phyloP scores from a whole-genome alignment of 768 basidiomycete genomes.

The Pisolithus microcarpus region DNA sequence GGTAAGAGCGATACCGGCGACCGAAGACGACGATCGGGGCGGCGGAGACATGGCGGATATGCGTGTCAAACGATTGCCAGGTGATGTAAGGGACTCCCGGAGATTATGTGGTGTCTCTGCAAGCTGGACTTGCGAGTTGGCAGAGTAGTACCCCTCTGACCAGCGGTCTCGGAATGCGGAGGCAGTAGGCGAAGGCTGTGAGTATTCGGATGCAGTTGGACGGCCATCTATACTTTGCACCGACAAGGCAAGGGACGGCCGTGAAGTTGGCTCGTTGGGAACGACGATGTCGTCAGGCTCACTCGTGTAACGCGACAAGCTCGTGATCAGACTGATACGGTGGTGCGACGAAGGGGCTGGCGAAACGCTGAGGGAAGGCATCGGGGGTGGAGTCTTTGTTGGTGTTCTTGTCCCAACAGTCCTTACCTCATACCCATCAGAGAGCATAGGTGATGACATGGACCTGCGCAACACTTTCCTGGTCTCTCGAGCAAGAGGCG shows the following conservation, averaged over 20 bases:
- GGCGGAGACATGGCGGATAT: conserved; percentile 46
- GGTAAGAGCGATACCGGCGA: conserved; percentile 47
- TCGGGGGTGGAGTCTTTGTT: conserved; percentile 42
- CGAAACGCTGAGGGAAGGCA: conserved; percentile 28
- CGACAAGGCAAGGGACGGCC: conserved; percentile 49
- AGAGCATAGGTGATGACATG: conserved; percentile 48
- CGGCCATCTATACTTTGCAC: conserved; percentile 34
- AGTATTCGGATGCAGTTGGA: conserved; percentile 59
- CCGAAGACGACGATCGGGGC: conserved; percentile 53
- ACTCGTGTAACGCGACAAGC: conserved; percentile 27
- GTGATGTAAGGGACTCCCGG: conserved; percentile 17
- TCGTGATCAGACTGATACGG: conserved; percentile 20
- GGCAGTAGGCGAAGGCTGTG: conserved; percentile 64
- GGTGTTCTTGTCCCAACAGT: conserved; percentile 21
- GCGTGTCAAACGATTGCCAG: conserved; percentile 13
- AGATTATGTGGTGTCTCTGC: conserved; percentile 7
- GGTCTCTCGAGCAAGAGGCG: conserved; percentile 6
- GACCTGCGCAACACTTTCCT: conserved; percentile 36
- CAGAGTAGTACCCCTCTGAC: conserved; percentile 29
- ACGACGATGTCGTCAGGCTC: conserved; percentile 34
- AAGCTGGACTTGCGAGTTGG: conserved; percentile 14
- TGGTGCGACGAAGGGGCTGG: conserved; percentile 21
- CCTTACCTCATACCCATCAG: conserved; percentile 35
- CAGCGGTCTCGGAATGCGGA: conserved; percentile 70
- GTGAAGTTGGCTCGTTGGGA: conserved; percentile 19